Evolutionary conservation across 1,284 basidiomycete genomes (phyloP).

Genomic region (Waitea zeae): DNA sequence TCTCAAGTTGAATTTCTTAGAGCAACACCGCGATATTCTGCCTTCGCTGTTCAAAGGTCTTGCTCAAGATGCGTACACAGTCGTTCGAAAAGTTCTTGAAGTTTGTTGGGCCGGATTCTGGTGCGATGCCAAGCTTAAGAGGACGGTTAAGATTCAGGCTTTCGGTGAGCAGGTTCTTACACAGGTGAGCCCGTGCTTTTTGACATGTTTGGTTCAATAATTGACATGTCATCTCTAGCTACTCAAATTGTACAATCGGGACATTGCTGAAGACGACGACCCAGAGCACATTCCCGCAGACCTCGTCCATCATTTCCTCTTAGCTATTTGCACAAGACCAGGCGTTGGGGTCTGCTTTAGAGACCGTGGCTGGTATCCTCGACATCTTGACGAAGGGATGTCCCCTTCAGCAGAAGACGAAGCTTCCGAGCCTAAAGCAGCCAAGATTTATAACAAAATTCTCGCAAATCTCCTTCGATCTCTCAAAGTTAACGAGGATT

Average conservation of each 20-base stretch:
- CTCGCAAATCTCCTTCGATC: conserved; percentile 58
- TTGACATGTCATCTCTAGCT: conserved; percentile 23
- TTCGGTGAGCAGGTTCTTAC: conserved; percentile 47
- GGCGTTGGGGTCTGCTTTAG: conserved; percentile 79
- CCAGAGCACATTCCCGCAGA: conserved; percentile 52
- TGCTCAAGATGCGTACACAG: conserved; percentile 35
- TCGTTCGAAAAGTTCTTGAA: conserved; percentile 43
- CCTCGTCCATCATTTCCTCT: conserved; percentile 74
- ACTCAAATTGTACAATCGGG: conserved; percentile 49
- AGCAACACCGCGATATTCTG: background rate
- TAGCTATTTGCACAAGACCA: conserved; percentile 73
- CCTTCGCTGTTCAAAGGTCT: conserved; percentile 40
- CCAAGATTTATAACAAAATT: conserved; percentile 72
- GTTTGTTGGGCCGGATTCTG: conserved; percentile 54
- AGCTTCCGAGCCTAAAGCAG: conserved; percentile 12
- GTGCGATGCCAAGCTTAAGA: conserved; percentile 50
- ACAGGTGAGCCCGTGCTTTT: conserved; percentile 26
- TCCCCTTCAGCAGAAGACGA: conserved; percentile 15
- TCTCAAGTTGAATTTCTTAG: conserved; percentile 33
- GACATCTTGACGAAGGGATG: conserved; percentile 16
- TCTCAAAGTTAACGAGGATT: conserved; percentile 70
- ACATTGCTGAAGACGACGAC: conserved; percentile 29
- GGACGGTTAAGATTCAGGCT: conserved; percentile 46
- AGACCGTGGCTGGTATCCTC: conserved; percentile 84
- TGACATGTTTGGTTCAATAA: background rate